Base-by-base conservation (phyloP, 2,329 filamentous ascomycete genomes). In the Elsinoe necatrix region DNA sequence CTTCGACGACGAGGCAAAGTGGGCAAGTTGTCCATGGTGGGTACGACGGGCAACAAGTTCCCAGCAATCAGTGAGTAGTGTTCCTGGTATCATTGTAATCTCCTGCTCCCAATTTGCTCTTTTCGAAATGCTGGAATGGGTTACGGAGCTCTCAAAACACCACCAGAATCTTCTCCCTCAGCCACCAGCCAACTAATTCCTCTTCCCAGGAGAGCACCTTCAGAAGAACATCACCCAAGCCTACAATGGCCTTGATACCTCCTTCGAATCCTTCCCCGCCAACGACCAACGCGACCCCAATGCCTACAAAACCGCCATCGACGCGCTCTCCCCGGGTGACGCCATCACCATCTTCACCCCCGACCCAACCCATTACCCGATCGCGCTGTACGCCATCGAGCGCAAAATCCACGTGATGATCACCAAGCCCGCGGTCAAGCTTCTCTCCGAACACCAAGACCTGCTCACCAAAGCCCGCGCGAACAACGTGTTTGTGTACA, bases 271-370 rank as follows among this genome's bases (percentile, higher is more conserved):
- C 12, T 95, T 81, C 73, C 92, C 83, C 1, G 80, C 83, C 64
- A 84, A 95, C 70, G 83, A 87, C 66, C 71, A 78, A 62, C 79
- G 79, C 61, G 88, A 95, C 67, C 80, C 89, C 3, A 84, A 91
- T 54, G 84, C 90, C 43, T 96, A 95, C 80, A 95, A 93, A 74
- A 70, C 80, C 11, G 91, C 91, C 64, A 95, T 96, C 66, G 89
- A 95, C 71, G 82, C 84, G 8, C 81, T 96, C 41, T 80, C 80
- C 42, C 81, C 85, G 5, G 90, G 91, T 64, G 89, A 90, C 63
- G 91, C 90, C 63, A 92, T 96, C 72, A 95, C 91, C 23, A 92
- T 96, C 73, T 96, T 96, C 80, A 95, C 91, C 0, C 89, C 91
- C 0, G 91, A 96, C 72, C 87, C 89, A 5, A 95, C 90, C 1